Evolutionary conservation across 352 stramenopile genomes (phyloP).

Genomic region (Hyaloperonospora brassicae): DNA sequence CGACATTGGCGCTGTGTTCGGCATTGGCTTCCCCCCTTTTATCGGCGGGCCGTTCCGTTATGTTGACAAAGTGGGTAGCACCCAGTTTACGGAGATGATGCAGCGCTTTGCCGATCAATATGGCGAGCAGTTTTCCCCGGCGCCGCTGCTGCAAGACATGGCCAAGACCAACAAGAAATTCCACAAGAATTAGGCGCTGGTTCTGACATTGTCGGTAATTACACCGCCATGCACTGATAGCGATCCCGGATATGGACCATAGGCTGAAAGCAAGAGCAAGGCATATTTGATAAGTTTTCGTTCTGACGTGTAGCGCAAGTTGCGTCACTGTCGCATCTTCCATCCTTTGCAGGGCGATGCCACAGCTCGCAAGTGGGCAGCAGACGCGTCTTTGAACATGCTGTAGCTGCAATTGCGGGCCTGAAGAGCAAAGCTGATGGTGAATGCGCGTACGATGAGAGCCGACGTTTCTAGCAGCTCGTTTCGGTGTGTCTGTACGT

Average conservation of each 20-base stretch:
- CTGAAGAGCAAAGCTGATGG: too few species aligned
- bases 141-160: slow-evolving; percentile 94
- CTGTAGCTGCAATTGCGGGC: too few species aligned
- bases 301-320: background rate
- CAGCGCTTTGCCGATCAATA: slow-evolving; percentile 92
- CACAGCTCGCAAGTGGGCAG: too few species aligned
- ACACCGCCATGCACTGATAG: too few species aligned
- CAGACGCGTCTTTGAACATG: too few species aligned
- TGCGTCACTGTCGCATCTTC: background rate
- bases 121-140: slow-evolving; percentile 93
- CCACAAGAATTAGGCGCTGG: slow-evolving; percentile 61
- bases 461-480: too few species aligned
- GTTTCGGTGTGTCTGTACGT: too few species aligned
- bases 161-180: slow-evolving; percentile 97
- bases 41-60: slow-evolving; percentile 95
- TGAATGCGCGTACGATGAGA: too few species aligned
- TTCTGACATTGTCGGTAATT: too few species aligned
- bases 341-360: too few species aligned
- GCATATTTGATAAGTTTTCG: slow-evolving; percentile 6
- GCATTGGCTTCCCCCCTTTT: slow-evolving; percentile 97
- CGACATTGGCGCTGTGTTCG: slow-evolving; percentile 98
- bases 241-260: too few species aligned
- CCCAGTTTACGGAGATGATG: slow-evolving; percentile 95
- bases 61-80: slow-evolving; percentile 86
- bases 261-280: slow-evolving; percentile 16